Conservation (phyloP, 768 basidiomycete species). For the Tephrocybe sp. region DNA sequence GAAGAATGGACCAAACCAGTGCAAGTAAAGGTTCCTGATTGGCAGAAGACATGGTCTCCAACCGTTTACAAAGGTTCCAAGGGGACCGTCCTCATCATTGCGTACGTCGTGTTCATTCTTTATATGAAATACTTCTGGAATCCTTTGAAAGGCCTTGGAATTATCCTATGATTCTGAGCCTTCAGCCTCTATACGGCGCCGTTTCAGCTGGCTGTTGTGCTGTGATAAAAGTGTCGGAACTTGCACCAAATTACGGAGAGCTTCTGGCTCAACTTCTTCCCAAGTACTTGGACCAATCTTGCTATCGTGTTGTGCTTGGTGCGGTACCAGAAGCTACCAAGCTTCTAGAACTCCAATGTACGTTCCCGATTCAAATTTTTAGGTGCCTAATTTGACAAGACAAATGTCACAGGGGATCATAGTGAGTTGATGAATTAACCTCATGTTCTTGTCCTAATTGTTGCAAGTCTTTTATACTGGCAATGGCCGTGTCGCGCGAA, state of each 20-base stretch:
- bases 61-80: conserved; percentile 55
- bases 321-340: conserved; percentile 54
- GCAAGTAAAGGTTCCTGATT: conserved; percentile 35
- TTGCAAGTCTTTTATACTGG: conserved; percentile 48
- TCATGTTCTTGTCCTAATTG: background rate
- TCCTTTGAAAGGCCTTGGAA: conserved; percentile 59
- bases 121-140: background rate
- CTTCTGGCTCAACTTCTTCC: conserved; percentile 55
- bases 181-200: conserved; percentile 65
- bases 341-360: conserved; percentile 47
- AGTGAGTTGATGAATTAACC: conserved; percentile 12
- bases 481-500: conserved; percentile 41
- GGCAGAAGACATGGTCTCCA: conserved; percentile 51
- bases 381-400: background rate
- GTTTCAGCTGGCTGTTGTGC: conserved; percentile 74
- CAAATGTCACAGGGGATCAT: conserved; percentile 24
- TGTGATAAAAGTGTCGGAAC: conserved; percentile 67
- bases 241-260: conserved; percentile 43
- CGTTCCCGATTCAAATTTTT: conserved; percentile 2
- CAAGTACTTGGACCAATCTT: conserved; percentile 44
- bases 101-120: conserved; percentile 41
- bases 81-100: conserved; percentile 58
- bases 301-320: conserved; percentile 58
- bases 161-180: conserved; percentile 53
- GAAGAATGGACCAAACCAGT: conserved; percentile 57